phyloP scores from a whole-genome alignment of 257 asterid species.

The Primulina tabacum region DNA sequence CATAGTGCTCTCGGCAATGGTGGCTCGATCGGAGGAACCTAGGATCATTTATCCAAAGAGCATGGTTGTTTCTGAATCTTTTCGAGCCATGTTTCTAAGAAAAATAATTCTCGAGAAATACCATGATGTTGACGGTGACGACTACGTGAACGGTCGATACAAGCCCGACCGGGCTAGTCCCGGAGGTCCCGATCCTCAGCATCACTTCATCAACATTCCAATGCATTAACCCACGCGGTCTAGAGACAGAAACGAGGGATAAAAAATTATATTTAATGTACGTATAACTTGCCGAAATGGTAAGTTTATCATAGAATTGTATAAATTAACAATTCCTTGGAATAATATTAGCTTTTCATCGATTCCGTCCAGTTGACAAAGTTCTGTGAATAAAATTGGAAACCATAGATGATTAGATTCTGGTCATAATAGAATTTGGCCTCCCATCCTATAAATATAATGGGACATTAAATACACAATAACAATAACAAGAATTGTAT shows the following conservation, averaged over 20 bases:
- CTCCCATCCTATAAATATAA: neutral
- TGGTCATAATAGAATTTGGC: neutral
- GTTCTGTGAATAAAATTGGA: neutral
- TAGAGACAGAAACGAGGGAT: neutral
- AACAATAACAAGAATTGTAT: too few relatives aligned
- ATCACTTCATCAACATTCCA: conserved; percentile 31
- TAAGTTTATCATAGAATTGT: neutral
- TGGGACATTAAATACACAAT: too few relatives aligned
- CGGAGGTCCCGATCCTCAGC: conserved; percentile 58
- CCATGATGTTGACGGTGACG: conserved; percentile 8
- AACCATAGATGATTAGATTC: too few relatives aligned
- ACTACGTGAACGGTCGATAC: conserved; percentile 18
- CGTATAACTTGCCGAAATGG: neutral
- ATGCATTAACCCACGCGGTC: neutral
- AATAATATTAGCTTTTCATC: too few relatives aligned
- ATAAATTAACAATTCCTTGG: neutral
- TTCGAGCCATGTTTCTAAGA: conserved; percentile 31
- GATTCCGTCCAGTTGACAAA: neutral
- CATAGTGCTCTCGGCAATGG: conserved; percentile 27
- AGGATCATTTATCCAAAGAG: neutral
- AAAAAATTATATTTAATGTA: neutral
- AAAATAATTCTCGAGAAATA: conserved; percentile 21
- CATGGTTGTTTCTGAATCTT: conserved; percentile 15
- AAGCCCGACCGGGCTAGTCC: conserved; percentile 35
- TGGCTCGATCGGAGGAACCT: conserved; percentile 22